Evolutionary conservation across 2,329 filamentous ascomycete species (phyloP).

Genomic region (Madurella mycetomatis): DNA sequence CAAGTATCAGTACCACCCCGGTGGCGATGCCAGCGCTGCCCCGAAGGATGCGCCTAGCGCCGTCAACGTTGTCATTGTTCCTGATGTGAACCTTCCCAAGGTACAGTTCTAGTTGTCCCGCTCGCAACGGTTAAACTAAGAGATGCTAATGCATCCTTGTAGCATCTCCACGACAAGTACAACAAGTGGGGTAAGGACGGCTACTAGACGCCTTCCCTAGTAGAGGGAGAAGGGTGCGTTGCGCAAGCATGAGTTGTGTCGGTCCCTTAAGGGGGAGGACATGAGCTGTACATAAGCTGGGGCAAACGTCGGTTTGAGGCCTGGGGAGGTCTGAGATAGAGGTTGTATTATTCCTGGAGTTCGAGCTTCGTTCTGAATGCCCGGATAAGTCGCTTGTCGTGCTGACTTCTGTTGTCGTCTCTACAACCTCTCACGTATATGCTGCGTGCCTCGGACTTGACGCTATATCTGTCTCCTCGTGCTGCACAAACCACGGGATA

Average conservation of each 20-base stretch:
- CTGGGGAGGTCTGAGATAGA: slow-evolving; percentile 14
- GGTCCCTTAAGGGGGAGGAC: neutral
- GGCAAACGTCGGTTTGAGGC: slow-evolving; percentile 1
- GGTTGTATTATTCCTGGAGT: slow-evolving; percentile 20
- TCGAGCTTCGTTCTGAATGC: neutral
- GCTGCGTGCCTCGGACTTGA: too few species aligned
- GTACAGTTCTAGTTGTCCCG: slow-evolving; percentile 42
- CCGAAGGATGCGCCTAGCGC: slow-evolving; percentile 91
- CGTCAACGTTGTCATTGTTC: slow-evolving; percentile 89
- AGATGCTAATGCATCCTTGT: slow-evolving; percentile 15
- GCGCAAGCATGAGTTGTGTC: neutral
- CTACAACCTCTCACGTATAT: too few species aligned
- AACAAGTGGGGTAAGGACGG: slow-evolving; percentile 99
- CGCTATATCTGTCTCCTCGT: too few species aligned
- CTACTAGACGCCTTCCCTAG: slow-evolving; percentile 49
- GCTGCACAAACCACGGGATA: too few species aligned
- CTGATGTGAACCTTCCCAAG: slow-evolving; percentile 88
- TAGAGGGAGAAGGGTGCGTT: neutral
- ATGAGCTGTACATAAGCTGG: slow-evolving; percentile 22
- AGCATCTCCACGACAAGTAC: slow-evolving; percentile 92
- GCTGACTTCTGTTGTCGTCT: too few species aligned
- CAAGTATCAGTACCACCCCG: slow-evolving; percentile 78
- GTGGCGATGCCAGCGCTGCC: slow-evolving; percentile 69
- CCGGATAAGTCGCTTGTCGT: too few species aligned
- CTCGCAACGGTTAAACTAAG: neutral